Evolutionary conservation across 2,329 filamentous ascomycete genomes (phyloP), one percentile per base, ranked within the genome.

Genomic region (Graphiopsis chlorocephala): DNA sequence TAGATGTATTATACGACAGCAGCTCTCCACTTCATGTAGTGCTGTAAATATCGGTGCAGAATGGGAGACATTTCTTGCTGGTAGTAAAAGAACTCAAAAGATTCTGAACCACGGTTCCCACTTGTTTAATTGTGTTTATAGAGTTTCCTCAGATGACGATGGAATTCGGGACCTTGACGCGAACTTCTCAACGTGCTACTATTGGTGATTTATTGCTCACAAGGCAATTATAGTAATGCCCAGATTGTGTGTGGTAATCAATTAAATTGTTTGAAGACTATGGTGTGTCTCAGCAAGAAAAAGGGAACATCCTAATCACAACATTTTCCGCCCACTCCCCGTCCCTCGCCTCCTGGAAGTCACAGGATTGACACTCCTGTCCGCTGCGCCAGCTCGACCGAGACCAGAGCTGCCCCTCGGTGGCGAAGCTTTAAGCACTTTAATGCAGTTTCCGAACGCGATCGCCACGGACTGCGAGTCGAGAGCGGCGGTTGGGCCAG

Each of bases 371-470:
- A 23, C n/a, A 61, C 26, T 11, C n/a, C 58, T 35, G 6, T 38
- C 29, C 38, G 52, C 25, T 17, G 47, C 31, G 23, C 52, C 28
- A 17, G 50, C 11, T 12, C 26, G 10, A 11, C 50, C 50, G 15
- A 52, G 48, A 52, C 48, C 48, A 17, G 50, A n/a, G 17, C 17
- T 11, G 26, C 38, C 29, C 45, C 33, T 61, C 20, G 57, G 35
- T 28, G 50, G 25, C 86, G 64, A 28, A 4, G 25, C 25, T 17
- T 35, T 33, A 4, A 93, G 83, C 59, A 93, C 79, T 76, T 92
- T 93, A 71, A 93, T 82, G 1, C 86, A 82, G 69, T 92, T 90
- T 14, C 90, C 91, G 65, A 93, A 86, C 0, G 85, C 89, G 31
- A 93, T 84, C 0, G 86, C 90, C 3, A 91, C 82, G 59, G 88